Base-by-base conservation (phyloP, 1,284 basidiomycete genomes). In the Ceratobasidium sp. region DNA sequence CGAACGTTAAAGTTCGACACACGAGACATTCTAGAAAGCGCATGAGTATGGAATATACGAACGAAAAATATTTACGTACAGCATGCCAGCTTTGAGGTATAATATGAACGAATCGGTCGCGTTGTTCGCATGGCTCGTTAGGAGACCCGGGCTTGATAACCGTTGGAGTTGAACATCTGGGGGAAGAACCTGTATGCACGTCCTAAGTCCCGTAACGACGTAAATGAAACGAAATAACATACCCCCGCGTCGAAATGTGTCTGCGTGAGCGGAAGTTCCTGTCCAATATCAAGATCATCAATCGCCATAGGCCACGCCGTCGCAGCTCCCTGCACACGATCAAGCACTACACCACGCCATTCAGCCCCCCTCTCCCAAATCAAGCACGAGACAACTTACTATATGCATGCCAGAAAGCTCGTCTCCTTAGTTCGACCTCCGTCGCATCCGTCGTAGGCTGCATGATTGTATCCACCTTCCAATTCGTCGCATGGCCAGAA, bases 291-390 rank as follows among this genome's bases (percentile, higher is more conserved):
- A 32, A 67, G n/a, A 23, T 67, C 64, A 30, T 67, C 64, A 67
- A 67, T 55, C 23, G 64, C 64, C 64, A 67, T 67, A 1, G 64
- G 64, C 64, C 64, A 67, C 11, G 64, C 50, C 2, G 64, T 67
- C 35, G 64, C 64, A 1, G 64, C 49, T 1, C 64, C 64, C 18
- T 54, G 50, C 2, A 55, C 50, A 1, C 64, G 49, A 30, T 67
- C 64, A 5, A 67, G 52, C 64, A 67, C 64, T 67, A 18, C 38
- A 2, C 3, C 16, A 30, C 28, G 14, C 35, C 3, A 35, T 13
- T 13, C 55, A 58, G 32, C 35, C 2, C 32, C 32, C 11, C 35
- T 11, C 4, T 11, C 11, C 11, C 35, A 38, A 38, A 4, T 38
- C 6, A 38, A 38, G 11, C 6, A 38, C n/a, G 58, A 44, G 21